A percentile compares a stretch with the other conserved stretches of the same genome.
phyloP scores from a whole-genome alignment of 257 asterid genomes.

The Plantago elongata region DNA sequence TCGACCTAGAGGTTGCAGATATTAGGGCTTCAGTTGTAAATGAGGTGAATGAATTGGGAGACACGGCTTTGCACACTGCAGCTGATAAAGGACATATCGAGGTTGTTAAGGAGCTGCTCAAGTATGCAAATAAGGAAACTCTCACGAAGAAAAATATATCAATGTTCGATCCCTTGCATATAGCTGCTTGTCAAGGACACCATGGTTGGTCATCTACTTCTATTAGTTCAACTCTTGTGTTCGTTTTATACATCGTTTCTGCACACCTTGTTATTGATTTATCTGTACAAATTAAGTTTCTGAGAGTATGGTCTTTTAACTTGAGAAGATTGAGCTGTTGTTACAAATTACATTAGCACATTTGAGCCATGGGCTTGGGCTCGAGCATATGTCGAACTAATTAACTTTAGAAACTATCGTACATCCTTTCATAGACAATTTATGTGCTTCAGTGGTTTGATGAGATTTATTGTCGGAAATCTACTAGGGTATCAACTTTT shows the following conservation, averaged over 20 bases:
- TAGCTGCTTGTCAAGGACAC: constrained; percentile 16
- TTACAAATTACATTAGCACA: neutral
- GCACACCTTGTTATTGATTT: neutral
- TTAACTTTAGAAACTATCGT: neutral
- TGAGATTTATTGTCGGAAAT: too few species aligned
- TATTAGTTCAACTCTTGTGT: too few species aligned
- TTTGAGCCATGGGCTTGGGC: neutral
- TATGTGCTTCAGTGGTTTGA: neutral
- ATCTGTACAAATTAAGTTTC: neutral
- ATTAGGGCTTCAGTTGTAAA: constrained; percentile 20
- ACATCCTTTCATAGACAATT: neutral
- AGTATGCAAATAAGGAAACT: constrained; percentile 8
- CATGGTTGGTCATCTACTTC: constrained; percentile 6
- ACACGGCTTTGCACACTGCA: constrained; percentile 16
- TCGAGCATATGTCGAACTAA: neutral
- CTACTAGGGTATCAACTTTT: too few species aligned
- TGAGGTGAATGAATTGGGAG: constrained; percentile 17
- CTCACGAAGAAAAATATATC: constrained; percentile 14
- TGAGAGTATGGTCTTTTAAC: neutral
- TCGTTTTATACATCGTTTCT: neutral
- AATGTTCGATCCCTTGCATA: constrained; percentile 15
- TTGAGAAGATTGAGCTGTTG: neutral
- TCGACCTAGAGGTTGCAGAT: constrained; percentile 26
- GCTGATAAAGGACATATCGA: constrained; percentile 15
- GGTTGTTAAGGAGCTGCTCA: constrained; percentile 14